A percentile compares a stretch with the other conserved stretches of the same genome.
These are phyloP conservation scores for Ajuga chamaepitys DNA, from an alignment of 257 asterid species.

Conservation along the genomic window DNA sequence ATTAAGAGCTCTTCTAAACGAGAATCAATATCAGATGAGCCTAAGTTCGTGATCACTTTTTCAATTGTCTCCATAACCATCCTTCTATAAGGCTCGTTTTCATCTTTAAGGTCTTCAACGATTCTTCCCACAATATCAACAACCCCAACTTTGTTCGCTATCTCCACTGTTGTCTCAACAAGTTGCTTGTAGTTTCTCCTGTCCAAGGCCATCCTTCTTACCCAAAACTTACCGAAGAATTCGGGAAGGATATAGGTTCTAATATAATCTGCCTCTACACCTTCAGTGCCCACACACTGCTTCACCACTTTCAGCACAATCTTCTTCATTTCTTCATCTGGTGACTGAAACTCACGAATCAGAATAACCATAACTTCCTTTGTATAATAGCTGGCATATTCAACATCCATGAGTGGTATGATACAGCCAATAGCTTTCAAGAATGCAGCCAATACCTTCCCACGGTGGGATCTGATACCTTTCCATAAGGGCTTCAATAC, in stretches of 20 bases:
- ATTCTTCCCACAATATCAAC: conserved; percentile 84
- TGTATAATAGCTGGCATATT: conserved; percentile 85
- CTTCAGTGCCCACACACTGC: conserved; percentile 94
- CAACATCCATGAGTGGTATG: conserved; percentile 93
- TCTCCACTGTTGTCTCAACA: conserved; percentile 87
- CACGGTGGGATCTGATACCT: conserved; percentile 90
- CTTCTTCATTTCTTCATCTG: conserved; percentile 95
- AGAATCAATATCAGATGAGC: conserved; percentile 82
- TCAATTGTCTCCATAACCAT: conserved; percentile 98
- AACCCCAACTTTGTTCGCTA: conserved; percentile 88
- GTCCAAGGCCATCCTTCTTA: conserved; percentile 88
- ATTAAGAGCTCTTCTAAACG: conserved; percentile 81
- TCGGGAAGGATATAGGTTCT: conserved; percentile 82
- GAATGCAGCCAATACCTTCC: conserved; percentile 92
- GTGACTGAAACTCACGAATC: conserved; percentile 89
- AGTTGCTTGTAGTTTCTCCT: conserved; percentile 84
- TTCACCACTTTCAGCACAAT: conserved; percentile 92
- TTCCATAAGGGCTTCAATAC: conserved; percentile 91
- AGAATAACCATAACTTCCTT: conserved; percentile 87
- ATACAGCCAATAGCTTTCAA: conserved; percentile 85
- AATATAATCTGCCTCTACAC: conserved; percentile 80
- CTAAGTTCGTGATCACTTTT: conserved; percentile 80
- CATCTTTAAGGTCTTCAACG: conserved; percentile 84
- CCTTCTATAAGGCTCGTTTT: conserved; percentile 88
- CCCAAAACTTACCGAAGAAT: conserved; percentile 90